These are phyloP conservation scores for Chlamydomonas asymmetrica DNA, from an alignment of 139 green algal genomes.

Conservation along the genomic window DNA sequence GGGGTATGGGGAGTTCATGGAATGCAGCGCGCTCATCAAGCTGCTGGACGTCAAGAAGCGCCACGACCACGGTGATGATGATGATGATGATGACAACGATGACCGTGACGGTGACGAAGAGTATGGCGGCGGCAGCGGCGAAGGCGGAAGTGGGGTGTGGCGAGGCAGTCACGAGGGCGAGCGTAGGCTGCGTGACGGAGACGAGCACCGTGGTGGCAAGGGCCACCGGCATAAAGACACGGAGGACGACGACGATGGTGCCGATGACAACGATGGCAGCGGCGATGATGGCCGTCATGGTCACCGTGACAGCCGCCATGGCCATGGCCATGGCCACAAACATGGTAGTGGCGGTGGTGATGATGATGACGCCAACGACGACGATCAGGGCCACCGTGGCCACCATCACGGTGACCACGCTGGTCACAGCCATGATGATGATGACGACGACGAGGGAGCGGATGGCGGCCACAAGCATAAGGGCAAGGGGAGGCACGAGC, in stretches of 20 bases:
- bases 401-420: no score
- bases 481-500: no score
- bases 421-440: no score
- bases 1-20: slow-evolving; percentile 36
- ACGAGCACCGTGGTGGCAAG: no score
- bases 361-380: no score
- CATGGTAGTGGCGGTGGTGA: no score
- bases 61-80: background rate
- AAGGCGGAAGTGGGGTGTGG: background rate
- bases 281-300: background rate
- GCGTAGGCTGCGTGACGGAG: background rate
- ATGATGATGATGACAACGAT: background rate
- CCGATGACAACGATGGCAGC: background rate
- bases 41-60: background rate
- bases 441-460: no score
- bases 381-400: no score
- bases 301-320: no score
- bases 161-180: background rate
- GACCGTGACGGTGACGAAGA: background rate
- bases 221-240: background rate
- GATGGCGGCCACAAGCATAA: no score
- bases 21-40: slow-evolving; percentile 42
- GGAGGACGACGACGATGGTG: background rate
- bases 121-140: background rate
- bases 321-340: no score